Evolutionary conservation across 345 rosid genomes (phyloP).

Genomic region (Syzygium aqueum): DNA sequence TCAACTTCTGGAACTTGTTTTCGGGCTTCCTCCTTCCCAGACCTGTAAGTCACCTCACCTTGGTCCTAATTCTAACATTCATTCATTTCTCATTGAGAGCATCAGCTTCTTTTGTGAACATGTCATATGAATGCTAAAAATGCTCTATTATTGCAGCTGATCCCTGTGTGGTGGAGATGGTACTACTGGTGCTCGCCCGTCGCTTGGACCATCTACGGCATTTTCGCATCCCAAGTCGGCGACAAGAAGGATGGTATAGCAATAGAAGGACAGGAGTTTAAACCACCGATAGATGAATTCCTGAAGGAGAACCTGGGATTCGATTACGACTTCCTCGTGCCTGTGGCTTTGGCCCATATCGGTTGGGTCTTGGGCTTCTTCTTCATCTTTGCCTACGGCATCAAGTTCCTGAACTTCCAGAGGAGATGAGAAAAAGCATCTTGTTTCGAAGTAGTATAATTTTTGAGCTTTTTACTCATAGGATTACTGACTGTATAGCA

Average conservation of each 20-base stretch:
- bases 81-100: background rate
- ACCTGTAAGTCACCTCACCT: constrained; percentile 13
- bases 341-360: constrained; percentile 20
- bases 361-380: constrained; percentile 32
- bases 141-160: constrained; percentile 3
- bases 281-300: constrained; percentile 10
- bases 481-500: background rate
- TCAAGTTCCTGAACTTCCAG: constrained; percentile 36
- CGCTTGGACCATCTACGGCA: constrained; percentile 39
- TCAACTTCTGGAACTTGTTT: constrained; percentile 37
- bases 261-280: no score
- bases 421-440: constrained; percentile 12
- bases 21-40: constrained; percentile 32
- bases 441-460: background rate
- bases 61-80: background rate
- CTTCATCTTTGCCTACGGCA: constrained; percentile 30
- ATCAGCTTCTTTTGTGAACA: background rate
- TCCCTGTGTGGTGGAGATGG: constrained; percentile 48
- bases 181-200: constrained; percentile 37
- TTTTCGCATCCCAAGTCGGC: constrained; percentile 24
- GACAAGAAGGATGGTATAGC: background rate
- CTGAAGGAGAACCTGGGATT: constrained; percentile 19
- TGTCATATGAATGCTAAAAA: background rate
- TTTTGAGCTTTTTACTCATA: background rate
- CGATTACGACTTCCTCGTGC: constrained; percentile 20